A percentile compares a stretch with the other conserved stretches of the same genome.
These are phyloP conservation scores for Yarrowia keelungensis DNA, from an alignment of 805 yeast species.

Conservation along the genomic window DNA sequence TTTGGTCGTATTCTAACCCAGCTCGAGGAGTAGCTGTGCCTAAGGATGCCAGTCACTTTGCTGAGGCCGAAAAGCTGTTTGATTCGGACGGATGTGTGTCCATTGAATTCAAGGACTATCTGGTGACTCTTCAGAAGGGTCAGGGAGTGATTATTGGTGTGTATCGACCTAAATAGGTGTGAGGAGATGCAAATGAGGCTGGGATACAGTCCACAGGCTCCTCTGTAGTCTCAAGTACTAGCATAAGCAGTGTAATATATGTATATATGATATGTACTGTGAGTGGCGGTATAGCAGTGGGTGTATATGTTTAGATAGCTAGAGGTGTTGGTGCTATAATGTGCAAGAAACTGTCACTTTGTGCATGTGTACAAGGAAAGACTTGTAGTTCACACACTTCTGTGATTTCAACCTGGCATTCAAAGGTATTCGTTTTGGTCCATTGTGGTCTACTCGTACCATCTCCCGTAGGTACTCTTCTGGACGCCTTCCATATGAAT, in stretches of 20 bases:
- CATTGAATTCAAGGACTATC: constrained; percentile 20
- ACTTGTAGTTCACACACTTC: too few species aligned
- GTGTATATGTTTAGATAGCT: too few species aligned
- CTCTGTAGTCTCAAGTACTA: too few species aligned
- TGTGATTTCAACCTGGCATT: too few species aligned
- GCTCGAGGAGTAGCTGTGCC: constrained; percentile 31
- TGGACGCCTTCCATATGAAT: neutral
- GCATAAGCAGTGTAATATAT: constrained; percentile 1
- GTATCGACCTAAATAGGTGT: constrained; percentile 17
- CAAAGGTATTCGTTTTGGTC: too few species aligned
- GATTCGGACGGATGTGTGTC: constrained; percentile 13
- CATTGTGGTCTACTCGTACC: too few species aligned
- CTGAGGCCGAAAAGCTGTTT: constrained; percentile 15
- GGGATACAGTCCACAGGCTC: neutral
- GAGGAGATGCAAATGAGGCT: neutral
- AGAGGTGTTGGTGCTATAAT: too few species aligned
- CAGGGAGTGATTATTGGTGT: constrained; percentile 32
- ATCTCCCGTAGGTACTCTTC: too few species aligned
- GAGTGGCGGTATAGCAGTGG: too few species aligned
- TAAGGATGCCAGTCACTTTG: constrained; percentile 33
- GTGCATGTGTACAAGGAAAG: too few species aligned
- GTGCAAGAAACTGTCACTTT: too few species aligned
- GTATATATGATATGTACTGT: too few species aligned
- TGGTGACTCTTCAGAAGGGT: constrained; percentile 33
- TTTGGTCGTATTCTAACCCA: neutral